Conservation (phyloP, 352 stramenopile species). For the Hyphochytrium catenoides region DNA sequence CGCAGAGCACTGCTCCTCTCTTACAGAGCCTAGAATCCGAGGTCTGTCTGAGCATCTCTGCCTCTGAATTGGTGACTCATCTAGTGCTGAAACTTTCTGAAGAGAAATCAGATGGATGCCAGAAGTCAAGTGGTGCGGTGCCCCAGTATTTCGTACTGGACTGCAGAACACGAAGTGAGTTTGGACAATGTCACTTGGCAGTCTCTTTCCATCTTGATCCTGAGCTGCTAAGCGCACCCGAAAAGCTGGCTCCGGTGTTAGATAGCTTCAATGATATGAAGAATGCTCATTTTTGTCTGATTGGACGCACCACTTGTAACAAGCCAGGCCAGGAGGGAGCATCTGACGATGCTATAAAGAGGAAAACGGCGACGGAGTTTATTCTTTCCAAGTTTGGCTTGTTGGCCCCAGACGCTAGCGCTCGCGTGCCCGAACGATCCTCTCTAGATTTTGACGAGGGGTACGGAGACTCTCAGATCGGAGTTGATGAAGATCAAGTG, state of each 20-base stretch:
- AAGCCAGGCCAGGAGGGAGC: conserved; percentile 14
- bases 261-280: conserved; percentile 59
- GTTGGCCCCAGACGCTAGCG: too few species aligned
- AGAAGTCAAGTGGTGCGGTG: conserved; percentile 18
- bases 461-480: conserved; percentile 1
- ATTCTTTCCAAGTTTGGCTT: conserved; percentile 7
- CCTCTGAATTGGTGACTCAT: conserved; percentile 47
- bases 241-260: conserved; percentile 38
- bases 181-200: conserved; percentile 42
- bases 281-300: conserved; percentile 64
- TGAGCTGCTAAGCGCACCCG: conserved; percentile 31
- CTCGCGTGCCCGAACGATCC: conserved; percentile 16
- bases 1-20: conserved; percentile 21
- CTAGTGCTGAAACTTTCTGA: conserved; percentile 11
- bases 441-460: conserved; percentile 11
- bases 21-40: conserved; percentile 31
- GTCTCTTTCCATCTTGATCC: conserved; percentile 63
- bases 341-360: conserved; percentile 27
- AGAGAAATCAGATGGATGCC: background rate
- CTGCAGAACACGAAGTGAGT: conserved; percentile 39
- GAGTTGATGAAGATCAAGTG: conserved; percentile 22
- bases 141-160: conserved; percentile 51
- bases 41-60: conserved; percentile 53
- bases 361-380: conserved; percentile 14
- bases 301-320: conserved; percentile 20